phyloP scores from a whole-genome alignment of 202 grass and related monocot species.

The Bolboschoenoplectus hybrid region DNA sequence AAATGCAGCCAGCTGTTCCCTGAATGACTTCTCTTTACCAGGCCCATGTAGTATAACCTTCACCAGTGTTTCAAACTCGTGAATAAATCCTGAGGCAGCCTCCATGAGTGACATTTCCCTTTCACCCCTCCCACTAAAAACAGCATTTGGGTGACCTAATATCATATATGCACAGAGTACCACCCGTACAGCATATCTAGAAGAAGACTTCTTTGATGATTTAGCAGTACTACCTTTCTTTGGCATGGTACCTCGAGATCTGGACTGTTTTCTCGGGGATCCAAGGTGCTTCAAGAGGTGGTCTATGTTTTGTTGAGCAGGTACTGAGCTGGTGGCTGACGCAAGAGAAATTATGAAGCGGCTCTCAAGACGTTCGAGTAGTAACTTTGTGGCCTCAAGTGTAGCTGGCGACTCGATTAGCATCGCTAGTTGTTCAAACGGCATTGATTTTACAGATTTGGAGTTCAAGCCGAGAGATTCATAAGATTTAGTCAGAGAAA shows the following conservation, averaged over 20 bases:
- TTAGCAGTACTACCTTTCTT: slow-evolving; percentile 47
- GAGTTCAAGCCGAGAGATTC: slow-evolving; percentile 65
- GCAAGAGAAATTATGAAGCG: slow-evolving; percentile 48
- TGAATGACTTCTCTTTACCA: slow-evolving; percentile 58
- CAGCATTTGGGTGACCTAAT: slow-evolving; percentile 86
- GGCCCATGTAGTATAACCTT: slow-evolving; percentile 55
- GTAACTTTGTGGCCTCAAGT: slow-evolving; percentile 61
- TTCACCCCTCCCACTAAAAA: slow-evolving; percentile 86
- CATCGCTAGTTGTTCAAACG: slow-evolving; percentile 84
- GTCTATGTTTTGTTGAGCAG: slow-evolving; percentile 71
- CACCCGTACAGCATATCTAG: slow-evolving; percentile 77
- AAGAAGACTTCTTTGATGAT: slow-evolving; percentile 47
- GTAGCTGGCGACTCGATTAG: slow-evolving; percentile 65
- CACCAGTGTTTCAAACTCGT: slow-evolving; percentile 65
- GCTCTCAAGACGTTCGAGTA: slow-evolving; percentile 76
- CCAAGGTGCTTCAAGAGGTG: slow-evolving; percentile 84
- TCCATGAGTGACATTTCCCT: slow-evolving; percentile 64
- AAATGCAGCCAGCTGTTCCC: slow-evolving; percentile 58
- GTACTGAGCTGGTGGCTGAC: slow-evolving; percentile 39
- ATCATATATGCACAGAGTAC: slow-evolving; percentile 98
- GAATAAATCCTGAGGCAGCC: slow-evolving; percentile 61
- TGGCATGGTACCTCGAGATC: slow-evolving; percentile 44
- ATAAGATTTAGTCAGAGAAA: slow-evolving; percentile 63
- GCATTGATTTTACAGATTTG: slow-evolving; percentile 79
- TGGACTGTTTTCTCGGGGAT: slow-evolving; percentile 64